Conservation (phyloP, 2,329 filamentous ascomycete genomes). For the Aspergillus niger region DNA sequence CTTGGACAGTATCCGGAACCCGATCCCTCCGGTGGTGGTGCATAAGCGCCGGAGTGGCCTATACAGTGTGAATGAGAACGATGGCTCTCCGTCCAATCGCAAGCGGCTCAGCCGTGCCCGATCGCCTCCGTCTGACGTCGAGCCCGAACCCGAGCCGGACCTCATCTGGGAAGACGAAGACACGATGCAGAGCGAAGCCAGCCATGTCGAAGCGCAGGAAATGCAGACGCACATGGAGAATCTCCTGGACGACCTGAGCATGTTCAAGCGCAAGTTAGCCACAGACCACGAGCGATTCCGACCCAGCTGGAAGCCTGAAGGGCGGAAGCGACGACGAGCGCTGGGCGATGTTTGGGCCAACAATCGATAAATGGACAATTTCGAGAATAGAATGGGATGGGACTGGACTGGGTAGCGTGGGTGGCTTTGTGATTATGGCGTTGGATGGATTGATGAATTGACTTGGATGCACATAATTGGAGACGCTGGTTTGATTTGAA, state of each 20-base stretch:
- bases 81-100: conserved; percentile 55
- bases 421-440: conserved; percentile 9
- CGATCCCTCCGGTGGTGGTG: conserved; percentile 63
- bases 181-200: conserved; percentile 51
- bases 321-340: conserved; percentile 34
- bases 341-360: conserved; percentile 34
- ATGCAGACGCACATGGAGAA: conserved; percentile 84
- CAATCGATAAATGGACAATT: conserved; percentile 21
- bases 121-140: conserved; percentile 31
- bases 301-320: conserved; percentile 25
- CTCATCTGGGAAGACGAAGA: conserved; percentile 54
- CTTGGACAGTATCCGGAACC: conserved; percentile 83
- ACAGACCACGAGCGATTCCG: conserved; percentile 63
- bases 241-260: conserved; percentile 73
- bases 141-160: conserved; percentile 36
- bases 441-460: neutral
- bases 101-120: conserved; percentile 42
- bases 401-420: neutral
- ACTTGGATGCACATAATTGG: neutral
- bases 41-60: conserved; percentile 39
- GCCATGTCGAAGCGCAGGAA: conserved; percentile 55
- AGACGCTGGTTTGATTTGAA: neutral
- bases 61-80: conserved; percentile 58
- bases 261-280: conserved; percentile 83
- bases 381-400: too few relatives aligned